A percentile compares a stretch with the other conserved stretches of the same genome.
These are phyloP conservation scores for Polysphondylium violaceum DNA, from an alignment of 78 protist species.

Conservation along the genomic window DNA sequence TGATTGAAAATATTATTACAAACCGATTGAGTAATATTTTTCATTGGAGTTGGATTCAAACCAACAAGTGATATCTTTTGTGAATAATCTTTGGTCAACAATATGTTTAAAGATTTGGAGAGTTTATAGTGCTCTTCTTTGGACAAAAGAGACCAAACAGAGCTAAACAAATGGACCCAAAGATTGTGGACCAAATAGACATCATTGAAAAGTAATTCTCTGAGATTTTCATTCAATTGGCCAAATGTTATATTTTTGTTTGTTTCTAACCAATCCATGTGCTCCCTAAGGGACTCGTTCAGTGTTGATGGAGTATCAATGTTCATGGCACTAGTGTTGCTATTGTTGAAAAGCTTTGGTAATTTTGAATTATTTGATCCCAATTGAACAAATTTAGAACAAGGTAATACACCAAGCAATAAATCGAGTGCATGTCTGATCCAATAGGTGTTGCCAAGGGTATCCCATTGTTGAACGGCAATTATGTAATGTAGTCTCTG, in stretches of 20 bases:
- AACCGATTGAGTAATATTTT: background rate
- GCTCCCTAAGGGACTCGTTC: background rate
- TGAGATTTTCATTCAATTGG: slow-evolving; percentile 13
- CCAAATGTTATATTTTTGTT: background rate
- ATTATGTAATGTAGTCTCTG: slow-evolving; percentile 72
- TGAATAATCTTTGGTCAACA: slow-evolving; percentile 59
- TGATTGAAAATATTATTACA: too few species aligned
- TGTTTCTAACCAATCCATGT: slow-evolving; percentile 8
- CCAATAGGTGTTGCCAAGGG: slow-evolving; percentile 81
- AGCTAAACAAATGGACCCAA: slow-evolving; percentile 31
- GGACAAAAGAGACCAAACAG: slow-evolving; percentile 30
- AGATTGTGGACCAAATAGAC: background rate
- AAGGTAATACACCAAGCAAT: slow-evolving; percentile 70
- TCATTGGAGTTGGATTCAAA: background rate
- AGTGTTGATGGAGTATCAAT: background rate
- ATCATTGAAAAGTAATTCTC: slow-evolving; percentile 58
- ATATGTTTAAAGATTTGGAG: slow-evolving; percentile 33
- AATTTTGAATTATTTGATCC: background rate
- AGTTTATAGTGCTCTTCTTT: slow-evolving; percentile 64
- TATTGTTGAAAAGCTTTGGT: background rate
- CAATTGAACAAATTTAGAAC: background rate
- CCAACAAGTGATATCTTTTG: background rate
- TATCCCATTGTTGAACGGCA: slow-evolving; percentile 82
- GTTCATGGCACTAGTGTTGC: background rate
- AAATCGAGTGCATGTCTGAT: slow-evolving; percentile 84